A percentile compares a stretch with the other conserved stretches of the same genome.
phyloP scores from a whole-genome alignment of 208 protist genomes.

The Crithidia expoeki region DNA sequence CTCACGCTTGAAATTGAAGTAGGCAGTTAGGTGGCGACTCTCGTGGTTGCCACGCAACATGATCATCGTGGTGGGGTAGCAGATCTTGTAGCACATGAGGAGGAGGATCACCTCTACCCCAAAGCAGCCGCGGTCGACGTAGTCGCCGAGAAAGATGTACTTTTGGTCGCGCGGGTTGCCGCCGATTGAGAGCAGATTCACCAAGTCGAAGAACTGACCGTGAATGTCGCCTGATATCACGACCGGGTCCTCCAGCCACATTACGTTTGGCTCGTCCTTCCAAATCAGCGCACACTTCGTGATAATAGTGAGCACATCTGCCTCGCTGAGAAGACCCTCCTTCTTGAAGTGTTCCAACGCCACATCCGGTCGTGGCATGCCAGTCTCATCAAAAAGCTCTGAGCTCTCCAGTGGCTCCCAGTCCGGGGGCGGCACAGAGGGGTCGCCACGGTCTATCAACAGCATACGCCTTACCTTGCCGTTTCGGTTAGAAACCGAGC shows the following conservation, averaged over 20 bases:
- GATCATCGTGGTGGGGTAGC: constrained; percentile 89
- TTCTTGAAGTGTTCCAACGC: constrained; percentile 73
- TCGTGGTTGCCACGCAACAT: constrained; percentile 98
- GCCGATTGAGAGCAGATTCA: constrained; percentile 95
- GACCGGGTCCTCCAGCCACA: constrained; percentile 75
- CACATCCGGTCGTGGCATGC: constrained; percentile 53
- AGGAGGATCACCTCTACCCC: constrained; percentile 91
- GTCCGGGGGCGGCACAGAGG: constrained; percentile 51
- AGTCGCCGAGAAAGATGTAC: constrained; percentile 98
- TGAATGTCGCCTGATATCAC: constrained; percentile 95
- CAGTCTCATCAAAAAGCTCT: constrained; percentile 60
- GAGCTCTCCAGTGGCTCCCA: constrained; percentile 71
- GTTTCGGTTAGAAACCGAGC: not conserved
- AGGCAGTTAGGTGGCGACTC: constrained; percentile 96
- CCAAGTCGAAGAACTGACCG: constrained; percentile 97
- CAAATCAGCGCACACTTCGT: constrained; percentile 72
- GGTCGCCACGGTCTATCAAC: constrained; percentile 52
- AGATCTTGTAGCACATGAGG: constrained; percentile 95
- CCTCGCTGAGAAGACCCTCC: constrained; percentile 77
- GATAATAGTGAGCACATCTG: constrained; percentile 79
- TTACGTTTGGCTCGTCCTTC: constrained; percentile 88
- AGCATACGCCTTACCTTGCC: constrained; percentile 67
- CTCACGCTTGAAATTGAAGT: constrained; percentile 97
- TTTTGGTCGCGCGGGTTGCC: constrained; percentile 82
- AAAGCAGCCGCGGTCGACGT: constrained; percentile 96